phyloP scores from a whole-genome alignment of 1,284 basidiomycete genomes.

The Wallemia hederae region DNA sequence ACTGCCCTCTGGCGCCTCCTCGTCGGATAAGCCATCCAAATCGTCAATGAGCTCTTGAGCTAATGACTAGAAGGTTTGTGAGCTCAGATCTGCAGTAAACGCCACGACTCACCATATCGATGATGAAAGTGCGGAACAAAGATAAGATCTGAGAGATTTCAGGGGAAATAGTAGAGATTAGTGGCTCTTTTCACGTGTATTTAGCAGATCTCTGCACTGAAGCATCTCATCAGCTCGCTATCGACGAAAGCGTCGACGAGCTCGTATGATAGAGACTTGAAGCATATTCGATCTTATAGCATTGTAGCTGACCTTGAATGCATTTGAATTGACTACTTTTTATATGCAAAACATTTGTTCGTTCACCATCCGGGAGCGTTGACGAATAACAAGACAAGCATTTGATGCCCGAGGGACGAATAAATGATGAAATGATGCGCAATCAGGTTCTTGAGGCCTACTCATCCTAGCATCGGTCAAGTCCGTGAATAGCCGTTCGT shows the following conservation, averaged over 20 bases:
- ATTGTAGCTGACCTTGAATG: no score
- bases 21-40: conserved; percentile 18
- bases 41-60: conserved; percentile 19
- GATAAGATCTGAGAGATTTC: neutral
- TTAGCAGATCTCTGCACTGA: neutral
- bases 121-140: neutral
- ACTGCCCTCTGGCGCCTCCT: conserved; percentile 9
- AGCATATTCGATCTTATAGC: no score
- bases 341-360: no score
- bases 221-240: neutral
- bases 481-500: no score
- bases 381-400: neutral
- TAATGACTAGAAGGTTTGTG: conserved; percentile 13
- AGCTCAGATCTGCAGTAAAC: neutral
- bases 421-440: neutral
- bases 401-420: neutral
- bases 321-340: no score
- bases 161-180: neutral
- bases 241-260: neutral
- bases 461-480: no score
- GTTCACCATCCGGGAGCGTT: no score
- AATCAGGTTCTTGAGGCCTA: neutral
- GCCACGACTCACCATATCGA: neutral
- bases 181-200: neutral
- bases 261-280: neutral